phyloP scores from a whole-genome alignment of 129 eudicot species.

The Ambrosia artemisiifolia region DNA sequence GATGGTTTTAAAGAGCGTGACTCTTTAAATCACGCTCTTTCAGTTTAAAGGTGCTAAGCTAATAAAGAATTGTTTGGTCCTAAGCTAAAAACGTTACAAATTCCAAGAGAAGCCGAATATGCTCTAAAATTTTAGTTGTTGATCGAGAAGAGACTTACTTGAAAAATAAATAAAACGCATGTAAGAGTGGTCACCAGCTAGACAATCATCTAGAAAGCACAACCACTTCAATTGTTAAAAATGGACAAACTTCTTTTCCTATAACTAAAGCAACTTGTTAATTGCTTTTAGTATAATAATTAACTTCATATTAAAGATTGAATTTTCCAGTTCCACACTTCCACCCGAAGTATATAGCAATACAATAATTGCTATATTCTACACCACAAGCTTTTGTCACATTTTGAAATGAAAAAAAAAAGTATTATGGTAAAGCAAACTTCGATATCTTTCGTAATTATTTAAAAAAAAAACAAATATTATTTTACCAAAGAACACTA shows the following conservation, averaged over 20 bases:
- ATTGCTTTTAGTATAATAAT: neutral
- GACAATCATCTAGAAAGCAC: conserved; percentile 16
- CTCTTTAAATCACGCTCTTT: no score
- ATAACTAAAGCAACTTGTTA: conserved; percentile 15
- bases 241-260: conserved; percentile 4
- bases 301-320: neutral
- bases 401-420: neutral
- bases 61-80: no score
- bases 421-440: neutral
- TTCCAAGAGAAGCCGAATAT: neutral
- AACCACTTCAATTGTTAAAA: neutral
- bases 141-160: neutral
- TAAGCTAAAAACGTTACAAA: neutral
- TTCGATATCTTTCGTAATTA: neutral
- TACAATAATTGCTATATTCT: neutral
- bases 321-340: neutral
- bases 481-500: neutral
- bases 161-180: neutral
- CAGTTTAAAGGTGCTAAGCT: no score
- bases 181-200: conserved; percentile 18
- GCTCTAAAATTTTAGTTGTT: neutral
- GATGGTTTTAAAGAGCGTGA: no score
- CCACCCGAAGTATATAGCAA: neutral
- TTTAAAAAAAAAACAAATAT: neutral
- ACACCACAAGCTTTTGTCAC: neutral